Evolutionary conservation across 441 rosid genomes (phyloP).

Genomic region (Populus hybrid): DNA sequence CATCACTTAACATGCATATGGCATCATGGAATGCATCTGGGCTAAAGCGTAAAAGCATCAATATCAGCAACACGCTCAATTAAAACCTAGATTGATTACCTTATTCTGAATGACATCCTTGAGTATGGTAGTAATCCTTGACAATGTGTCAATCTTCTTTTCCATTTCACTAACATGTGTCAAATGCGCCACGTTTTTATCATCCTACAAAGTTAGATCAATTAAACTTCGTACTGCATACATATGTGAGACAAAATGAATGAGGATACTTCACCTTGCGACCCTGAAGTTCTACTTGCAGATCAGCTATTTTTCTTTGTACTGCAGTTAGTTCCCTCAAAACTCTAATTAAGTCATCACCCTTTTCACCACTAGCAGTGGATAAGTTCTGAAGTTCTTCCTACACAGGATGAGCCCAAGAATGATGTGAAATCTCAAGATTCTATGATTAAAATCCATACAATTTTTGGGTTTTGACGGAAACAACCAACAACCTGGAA

Average conservation of each 20-base stretch:
- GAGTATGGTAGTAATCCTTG: slow-evolving; percentile 82
- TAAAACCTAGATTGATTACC: slow-evolving; percentile 36
- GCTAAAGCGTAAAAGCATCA: background rate
- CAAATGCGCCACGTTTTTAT: slow-evolving; percentile 91
- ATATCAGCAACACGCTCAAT: background rate
- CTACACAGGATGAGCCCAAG: slow-evolving; percentile 24
- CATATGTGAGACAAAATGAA: background rate
- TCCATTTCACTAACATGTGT: slow-evolving; percentile 95
- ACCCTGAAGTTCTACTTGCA: slow-evolving; percentile 97
- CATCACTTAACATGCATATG: background rate
- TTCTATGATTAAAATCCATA: background rate
- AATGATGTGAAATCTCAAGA: background rate
- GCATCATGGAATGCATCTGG: background rate
- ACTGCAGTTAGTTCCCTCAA: slow-evolving; percentile 76
- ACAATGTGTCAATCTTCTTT: slow-evolving; percentile 79
- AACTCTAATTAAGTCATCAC: slow-evolving; percentile 76
- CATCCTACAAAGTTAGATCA: slow-evolving; percentile 47
- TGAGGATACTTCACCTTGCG: slow-evolving; percentile 58
- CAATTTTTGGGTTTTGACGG: background rate
- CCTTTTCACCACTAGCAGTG: slow-evolving; percentile 54
- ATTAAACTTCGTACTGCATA: background rate
- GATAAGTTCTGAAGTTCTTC: slow-evolving; percentile 75
- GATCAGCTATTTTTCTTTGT: slow-evolving; percentile 85
- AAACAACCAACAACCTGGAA: background rate
- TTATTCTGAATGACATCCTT: slow-evolving; percentile 97